phyloP scores from a whole-genome alignment of 2,329 filamentous ascomycete species.

The Aspergillus calidoustus region DNA sequence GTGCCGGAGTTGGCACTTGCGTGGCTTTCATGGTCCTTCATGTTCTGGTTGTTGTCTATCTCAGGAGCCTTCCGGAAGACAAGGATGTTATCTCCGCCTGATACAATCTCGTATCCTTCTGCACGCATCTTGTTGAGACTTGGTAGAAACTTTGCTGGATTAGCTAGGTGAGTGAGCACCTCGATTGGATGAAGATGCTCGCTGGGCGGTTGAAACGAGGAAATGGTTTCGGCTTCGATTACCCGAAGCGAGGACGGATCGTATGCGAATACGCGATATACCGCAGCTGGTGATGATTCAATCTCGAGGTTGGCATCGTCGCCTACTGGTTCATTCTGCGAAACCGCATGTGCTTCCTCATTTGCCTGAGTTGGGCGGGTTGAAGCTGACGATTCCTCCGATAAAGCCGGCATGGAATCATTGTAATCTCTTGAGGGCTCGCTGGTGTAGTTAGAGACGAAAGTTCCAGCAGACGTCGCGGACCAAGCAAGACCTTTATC shows the following conservation, averaged over 20 bases:
- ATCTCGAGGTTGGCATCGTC: too few species aligned
- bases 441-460: background rate
- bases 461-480: background rate
- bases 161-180: constrained; percentile 43
- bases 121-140: constrained; percentile 44
- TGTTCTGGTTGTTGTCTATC: background rate
- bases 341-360: background rate
- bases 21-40: background rate
- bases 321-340: background rate
- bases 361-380: background rate
- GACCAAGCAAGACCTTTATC: constrained; percentile 11
- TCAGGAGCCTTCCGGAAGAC: constrained; percentile 38
- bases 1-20: background rate
- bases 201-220: constrained; percentile 33
- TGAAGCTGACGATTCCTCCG: background rate
- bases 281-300: constrained; percentile 13
- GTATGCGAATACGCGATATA: constrained; percentile 45
- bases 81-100: constrained; percentile 47
- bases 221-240: constrained; percentile 37
- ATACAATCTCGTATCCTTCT: constrained; percentile 49
- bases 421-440: background rate
- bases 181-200: constrained; percentile 35
- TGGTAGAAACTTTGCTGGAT: constrained; percentile 47
- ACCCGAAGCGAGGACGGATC: constrained; percentile 38
- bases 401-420: too few species aligned